Evolutionary conservation across 2,329 filamentous ascomycete genomes (phyloP).

Genomic region (Trichoderma atrobrunneum): DNA sequence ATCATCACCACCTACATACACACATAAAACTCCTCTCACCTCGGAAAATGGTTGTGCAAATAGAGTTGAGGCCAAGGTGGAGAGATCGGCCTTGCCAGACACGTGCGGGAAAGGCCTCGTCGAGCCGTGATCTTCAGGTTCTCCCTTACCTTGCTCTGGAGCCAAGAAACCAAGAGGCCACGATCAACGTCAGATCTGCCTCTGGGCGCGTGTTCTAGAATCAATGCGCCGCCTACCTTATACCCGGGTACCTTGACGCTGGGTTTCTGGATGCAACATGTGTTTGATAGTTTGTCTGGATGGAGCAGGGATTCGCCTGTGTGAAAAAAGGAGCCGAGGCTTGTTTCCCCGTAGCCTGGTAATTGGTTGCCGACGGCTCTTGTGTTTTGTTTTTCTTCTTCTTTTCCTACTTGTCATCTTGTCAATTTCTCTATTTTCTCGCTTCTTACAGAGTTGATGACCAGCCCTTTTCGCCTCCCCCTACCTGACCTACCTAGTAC

Average conservation of each 20-base stretch:
- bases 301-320: not conserved
- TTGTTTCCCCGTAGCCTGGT: not conserved
- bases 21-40: too few relatives aligned
- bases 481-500: not conserved
- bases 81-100: constrained; percentile 15
- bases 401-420: not conserved
- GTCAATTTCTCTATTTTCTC: not conserved
- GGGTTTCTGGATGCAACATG: not conserved
- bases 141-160: not conserved
- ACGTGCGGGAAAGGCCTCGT: constrained; percentile 9
- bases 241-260: not conserved
- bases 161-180: constrained; percentile 8
- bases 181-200: constrained; percentile 14
- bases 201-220: not conserved
- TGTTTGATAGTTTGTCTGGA: not conserved
- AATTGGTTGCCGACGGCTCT: not conserved
- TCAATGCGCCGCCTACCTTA: not conserved
- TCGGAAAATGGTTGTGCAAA: not conserved
- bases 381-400: not conserved
- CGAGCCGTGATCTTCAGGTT: constrained; percentile 17
- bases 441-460: not conserved
- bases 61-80: constrained; percentile 17
- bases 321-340: not conserved
- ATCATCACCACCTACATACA: too few relatives aligned
- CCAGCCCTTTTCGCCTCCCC: not conserved